Evolutionary conservation across 305 asterid species (phyloP).

Genomic region (Solanum aculeatissimum): DNA sequence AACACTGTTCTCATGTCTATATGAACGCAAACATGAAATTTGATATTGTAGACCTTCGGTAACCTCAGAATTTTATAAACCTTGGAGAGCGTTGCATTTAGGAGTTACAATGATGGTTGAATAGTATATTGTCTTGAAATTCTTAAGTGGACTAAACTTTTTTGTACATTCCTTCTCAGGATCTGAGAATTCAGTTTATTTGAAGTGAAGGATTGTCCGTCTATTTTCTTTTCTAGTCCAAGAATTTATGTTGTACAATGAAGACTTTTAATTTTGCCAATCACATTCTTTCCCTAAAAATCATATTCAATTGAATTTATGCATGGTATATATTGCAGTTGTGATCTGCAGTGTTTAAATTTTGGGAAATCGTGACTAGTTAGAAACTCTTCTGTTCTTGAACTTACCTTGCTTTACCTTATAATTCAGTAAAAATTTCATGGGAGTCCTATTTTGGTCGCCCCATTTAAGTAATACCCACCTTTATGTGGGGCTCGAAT

Average conservation of each 20-base stretch:
- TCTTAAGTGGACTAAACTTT: background rate
- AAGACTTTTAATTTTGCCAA: background rate
- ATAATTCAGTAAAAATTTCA: background rate
- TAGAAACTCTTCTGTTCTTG: background rate
- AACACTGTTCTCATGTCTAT: constrained; percentile 90
- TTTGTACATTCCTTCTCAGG: background rate
- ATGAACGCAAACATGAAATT: constrained; percentile 62
- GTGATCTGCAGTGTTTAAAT: background rate
- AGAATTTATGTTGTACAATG: background rate
- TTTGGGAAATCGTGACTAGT: background rate
- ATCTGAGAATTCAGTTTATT: background rate
- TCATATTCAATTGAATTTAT: background rate
- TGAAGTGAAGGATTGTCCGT: background rate
- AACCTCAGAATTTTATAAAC: constrained; percentile 5
- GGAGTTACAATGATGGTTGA: background rate
- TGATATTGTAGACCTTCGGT: constrained; percentile 88
- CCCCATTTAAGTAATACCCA: too few relatives aligned
- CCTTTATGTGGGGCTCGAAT: too few relatives aligned
- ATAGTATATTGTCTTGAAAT: background rate
- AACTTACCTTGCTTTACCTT: background rate
- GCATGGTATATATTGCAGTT: background rate
- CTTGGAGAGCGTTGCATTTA: background rate
- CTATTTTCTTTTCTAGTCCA: background rate
- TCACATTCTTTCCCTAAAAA: background rate
- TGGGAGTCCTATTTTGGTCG: too few relatives aligned